Evolutionary conservation across 2,329 filamentous ascomycete genomes (phyloP).

Genomic region (Trichoderma gracile): DNA sequence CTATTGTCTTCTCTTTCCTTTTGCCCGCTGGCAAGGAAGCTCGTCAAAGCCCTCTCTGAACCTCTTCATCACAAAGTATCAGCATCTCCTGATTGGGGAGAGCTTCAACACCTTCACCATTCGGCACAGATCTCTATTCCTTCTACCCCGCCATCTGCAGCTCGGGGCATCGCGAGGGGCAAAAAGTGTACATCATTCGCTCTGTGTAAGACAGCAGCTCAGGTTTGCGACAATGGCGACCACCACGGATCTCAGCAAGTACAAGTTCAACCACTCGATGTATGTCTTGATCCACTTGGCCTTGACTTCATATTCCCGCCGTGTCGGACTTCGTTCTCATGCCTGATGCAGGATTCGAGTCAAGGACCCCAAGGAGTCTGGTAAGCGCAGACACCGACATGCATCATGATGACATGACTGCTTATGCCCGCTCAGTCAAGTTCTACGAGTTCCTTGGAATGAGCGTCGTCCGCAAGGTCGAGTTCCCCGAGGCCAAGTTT

Average conservation of each 20-base stretch:
- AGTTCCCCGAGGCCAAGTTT: constrained; percentile 86
- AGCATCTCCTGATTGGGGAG: constrained; percentile 1
- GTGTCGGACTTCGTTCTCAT: background rate
- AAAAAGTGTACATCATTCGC: constrained; percentile 3
- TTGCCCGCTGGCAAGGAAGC: background rate
- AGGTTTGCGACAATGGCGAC: constrained; percentile 59
- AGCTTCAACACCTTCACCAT: background rate
- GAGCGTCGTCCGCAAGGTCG: constrained; percentile 76
- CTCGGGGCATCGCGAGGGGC: constrained; percentile 3
- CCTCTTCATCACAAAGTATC: background rate
- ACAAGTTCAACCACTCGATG: constrained; percentile 92
- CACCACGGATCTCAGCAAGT: constrained; percentile 71
- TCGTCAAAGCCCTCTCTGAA: background rate
- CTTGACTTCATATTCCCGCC: background rate
- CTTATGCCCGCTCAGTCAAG: constrained; percentile 56
- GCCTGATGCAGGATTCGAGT: constrained; percentile 73
- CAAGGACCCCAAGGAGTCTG: constrained; percentile 83
- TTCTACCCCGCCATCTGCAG: constrained; percentile 21
- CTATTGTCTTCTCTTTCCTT: background rate
- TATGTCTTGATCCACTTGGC: constrained; percentile 37
- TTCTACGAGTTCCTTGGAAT: constrained; percentile 95
- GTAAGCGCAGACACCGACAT: constrained; percentile 47
- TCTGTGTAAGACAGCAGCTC: constrained; percentile 27
- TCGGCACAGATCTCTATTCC: background rate
- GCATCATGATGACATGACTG: background rate